Evolutionary conservation across 2,329 filamentous ascomycete genomes (phyloP), one percentile per base, ranked within the genome.

Genomic region (Lasiodiplodia sp.): DNA sequence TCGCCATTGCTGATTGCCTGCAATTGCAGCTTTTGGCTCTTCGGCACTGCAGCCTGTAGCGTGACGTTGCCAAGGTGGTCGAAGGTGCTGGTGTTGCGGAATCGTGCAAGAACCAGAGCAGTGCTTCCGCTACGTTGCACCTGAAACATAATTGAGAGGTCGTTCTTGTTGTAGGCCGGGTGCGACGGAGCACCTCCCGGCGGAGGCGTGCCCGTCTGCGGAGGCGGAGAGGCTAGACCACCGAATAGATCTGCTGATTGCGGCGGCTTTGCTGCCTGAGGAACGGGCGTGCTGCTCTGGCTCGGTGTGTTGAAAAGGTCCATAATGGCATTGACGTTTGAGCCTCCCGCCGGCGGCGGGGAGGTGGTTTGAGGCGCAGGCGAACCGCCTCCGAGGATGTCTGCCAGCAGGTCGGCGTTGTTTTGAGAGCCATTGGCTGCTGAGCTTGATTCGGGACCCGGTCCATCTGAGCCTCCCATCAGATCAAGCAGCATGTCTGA

Each of bases 1-100:
- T 96, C 92, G 4, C 90, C 83, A 72, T 88, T 92, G 72, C 93
- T 97, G 72, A 99, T 97, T 69, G 91, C 93, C 78, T 96, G 91
- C 72, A 99, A 83, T 78, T 97, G 94, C 75, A 99, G 82, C 79
- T 96, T 97, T 82, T 99, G 96, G 55, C 92, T 93, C 82, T 98
- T 99, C 10, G 96, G 96, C 66, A 99, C 96, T 0, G 96, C 96
- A 53, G 95, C 96, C 79, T 99, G 96, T 72, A 99, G 80, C 31
- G 92, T 93, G 37, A 98, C 92, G 56, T 87, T 88, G 18, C 90
- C 90, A 60, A 98, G 84, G 16, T 84, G 82, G 16, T 85, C 86
- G 37, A 91, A 88, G 69, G 86, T 85, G 16, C 90, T 91, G 0
- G 83, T 87, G 79, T 98, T 98, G 49, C 87, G 88, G 85, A 99